These are phyloP conservation scores for Coemansia sp. DNA, from an alignment of 192 early-diverging fungal species.

Conservation along the genomic window DNA sequence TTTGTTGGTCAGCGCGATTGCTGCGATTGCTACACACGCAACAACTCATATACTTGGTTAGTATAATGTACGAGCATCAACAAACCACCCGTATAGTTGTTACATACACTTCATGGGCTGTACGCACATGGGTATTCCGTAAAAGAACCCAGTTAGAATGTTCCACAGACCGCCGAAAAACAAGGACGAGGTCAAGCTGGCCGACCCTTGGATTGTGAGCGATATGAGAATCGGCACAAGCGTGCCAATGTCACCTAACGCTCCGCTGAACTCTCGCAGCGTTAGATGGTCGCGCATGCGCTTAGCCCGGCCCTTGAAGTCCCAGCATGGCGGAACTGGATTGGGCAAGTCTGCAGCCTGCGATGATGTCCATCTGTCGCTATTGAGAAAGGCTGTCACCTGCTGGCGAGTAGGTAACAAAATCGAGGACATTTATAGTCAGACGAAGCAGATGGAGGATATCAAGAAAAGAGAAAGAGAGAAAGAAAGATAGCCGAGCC, in stretches of 20 bases:
- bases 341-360: slow-evolving; percentile 19
- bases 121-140: slow-evolving; percentile 86
- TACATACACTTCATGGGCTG: slow-evolving; percentile 89
- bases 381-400: slow-evolving; percentile 34
- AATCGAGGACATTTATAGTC: slow-evolving; percentile 14
- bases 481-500: neutral
- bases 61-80: neutral
- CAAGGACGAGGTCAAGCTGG: slow-evolving; percentile 76
- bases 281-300: slow-evolving; percentile 52
- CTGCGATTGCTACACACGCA: slow-evolving; percentile 67
- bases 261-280: slow-evolving; percentile 63
- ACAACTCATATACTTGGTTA: neutral
- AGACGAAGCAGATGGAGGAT: no score
- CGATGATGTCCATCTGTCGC: slow-evolving; percentile 36
- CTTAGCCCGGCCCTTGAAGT: slow-evolving; percentile 34
- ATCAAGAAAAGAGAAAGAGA: neutral
- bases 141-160: slow-evolving; percentile 76
- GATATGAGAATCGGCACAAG: slow-evolving; percentile 88
- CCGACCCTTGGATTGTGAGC: slow-evolving; percentile 71
- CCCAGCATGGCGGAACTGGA: slow-evolving; percentile 52
- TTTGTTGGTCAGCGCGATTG: slow-evolving; percentile 75
- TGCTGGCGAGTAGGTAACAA: slow-evolving; percentile 43
- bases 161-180: slow-evolving; percentile 92
- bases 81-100: neutral
- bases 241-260: slow-evolving; percentile 81